Evolutionary conservation across 257 asterid species (phyloP).

Genomic region (Gentiana dahurica): DNA sequence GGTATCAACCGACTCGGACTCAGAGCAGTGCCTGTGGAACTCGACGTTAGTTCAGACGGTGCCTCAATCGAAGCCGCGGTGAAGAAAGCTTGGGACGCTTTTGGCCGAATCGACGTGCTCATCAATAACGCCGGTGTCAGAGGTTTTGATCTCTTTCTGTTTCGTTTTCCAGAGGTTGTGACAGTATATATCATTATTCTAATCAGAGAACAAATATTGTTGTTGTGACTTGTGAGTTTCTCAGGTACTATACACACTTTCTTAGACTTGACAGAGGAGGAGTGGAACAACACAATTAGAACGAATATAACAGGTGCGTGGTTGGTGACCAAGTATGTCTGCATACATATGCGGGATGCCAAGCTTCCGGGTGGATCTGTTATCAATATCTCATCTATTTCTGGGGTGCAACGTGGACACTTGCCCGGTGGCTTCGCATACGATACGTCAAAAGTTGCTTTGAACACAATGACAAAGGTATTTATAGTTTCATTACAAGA

Average conservation of each 20-base stretch:
- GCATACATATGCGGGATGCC: conserved; percentile 17
- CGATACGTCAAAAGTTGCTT: conserved; percentile 14
- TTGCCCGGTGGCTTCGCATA: conserved; percentile 24
- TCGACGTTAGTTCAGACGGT: conserved; percentile 29
- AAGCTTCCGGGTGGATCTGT: conserved; percentile 20
- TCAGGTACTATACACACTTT: conserved; percentile 14
- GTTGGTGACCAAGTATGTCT: conserved; percentile 20
- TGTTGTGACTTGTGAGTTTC: neutral
- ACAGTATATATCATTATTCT: too few relatives aligned
- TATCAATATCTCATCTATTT: conserved; percentile 20
- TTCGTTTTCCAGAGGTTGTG: too few relatives aligned
- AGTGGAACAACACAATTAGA: conserved; percentile 12
- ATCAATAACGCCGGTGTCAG: conserved; percentile 48
- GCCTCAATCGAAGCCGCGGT: conserved; percentile 22
- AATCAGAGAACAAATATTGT: neutral
- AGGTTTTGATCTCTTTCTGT: conserved; percentile 15
- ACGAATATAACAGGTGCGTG: conserved; percentile 23
- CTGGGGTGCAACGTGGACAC: conserved; percentile 20
- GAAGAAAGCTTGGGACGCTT: conserved; percentile 42
- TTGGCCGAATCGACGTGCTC: conserved; percentile 38
- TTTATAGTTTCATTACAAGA: neutral
- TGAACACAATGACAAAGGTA: conserved; percentile 24
- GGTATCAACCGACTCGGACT: conserved; percentile 17
- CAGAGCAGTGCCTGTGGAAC: conserved; percentile 38
- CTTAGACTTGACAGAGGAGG: conserved; percentile 22